A percentile compares a stretch with the other conserved stretches of the same genome.
These are phyloP conservation scores for Mucuna pruriens DNA, from an alignment of 306 rosid species.

Conservation along the genomic window DNA sequence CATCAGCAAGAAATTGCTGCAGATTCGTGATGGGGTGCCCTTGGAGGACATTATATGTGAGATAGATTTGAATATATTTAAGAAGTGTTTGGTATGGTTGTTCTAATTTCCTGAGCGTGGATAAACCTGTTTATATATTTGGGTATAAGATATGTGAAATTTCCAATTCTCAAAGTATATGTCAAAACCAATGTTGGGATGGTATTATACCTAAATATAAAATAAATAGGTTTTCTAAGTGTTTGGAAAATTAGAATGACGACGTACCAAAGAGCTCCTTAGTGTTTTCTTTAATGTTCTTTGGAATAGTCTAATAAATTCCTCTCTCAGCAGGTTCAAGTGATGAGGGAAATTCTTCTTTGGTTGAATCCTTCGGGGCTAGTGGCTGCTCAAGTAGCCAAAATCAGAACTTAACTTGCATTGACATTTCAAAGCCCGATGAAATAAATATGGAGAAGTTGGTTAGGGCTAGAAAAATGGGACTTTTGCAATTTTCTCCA, in stretches of 20 bases:
- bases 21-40: conserved; percentile 52
- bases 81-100: neutral
- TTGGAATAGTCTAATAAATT: conserved; percentile 43
- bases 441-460: conserved; percentile 52
- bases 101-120: conserved; percentile 12
- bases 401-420: conserved; percentile 47
- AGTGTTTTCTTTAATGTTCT: conserved; percentile 28
- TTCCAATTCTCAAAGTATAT: neutral
- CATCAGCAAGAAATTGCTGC: conserved; percentile 52
- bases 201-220: conserved; percentile 15
- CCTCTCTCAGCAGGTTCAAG: conserved; percentile 54
- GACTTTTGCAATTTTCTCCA: conserved; percentile 58
- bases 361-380: conserved; percentile 51
- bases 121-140: conserved; percentile 10
- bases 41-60: conserved; percentile 47
- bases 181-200: neutral
- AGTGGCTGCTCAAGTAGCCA: conserved; percentile 58
- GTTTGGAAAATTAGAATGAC: conserved; percentile 30
- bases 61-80: conserved; percentile 41
- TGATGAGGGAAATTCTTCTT: conserved; percentile 48
- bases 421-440: conserved; percentile 51
- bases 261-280: conserved; percentile 10
- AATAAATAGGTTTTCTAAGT: neutral
- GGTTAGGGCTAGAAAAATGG: conserved; percentile 52
- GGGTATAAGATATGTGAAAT: neutral